These are phyloP conservation scores for Ramalina peruviana DNA, from an alignment of 495 filamentous ascomycete genomes.

Conservation along the genomic window DNA sequence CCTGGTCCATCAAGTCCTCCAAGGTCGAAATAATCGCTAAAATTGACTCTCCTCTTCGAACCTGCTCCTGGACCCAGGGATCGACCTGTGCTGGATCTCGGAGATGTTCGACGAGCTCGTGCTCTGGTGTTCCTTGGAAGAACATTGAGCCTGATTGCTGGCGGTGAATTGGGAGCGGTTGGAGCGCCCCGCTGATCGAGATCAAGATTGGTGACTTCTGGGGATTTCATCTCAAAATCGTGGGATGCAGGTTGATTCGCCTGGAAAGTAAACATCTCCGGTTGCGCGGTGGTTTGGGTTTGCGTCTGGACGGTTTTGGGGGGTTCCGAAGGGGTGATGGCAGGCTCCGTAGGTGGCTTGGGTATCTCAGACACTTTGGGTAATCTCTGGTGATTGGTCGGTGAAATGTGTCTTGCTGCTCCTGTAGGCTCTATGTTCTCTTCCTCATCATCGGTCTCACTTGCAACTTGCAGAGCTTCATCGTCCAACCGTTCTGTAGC, in stretches of 20 bases:
- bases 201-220: conserved; percentile 24
- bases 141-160: conserved; percentile 37
- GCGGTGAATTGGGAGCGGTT: conserved; percentile 16
- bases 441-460: conserved; percentile 65
- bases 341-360: conserved; percentile 23
- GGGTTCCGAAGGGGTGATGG: conserved; percentile 32
- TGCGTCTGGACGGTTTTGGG: conserved; percentile 21
- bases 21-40: conserved; percentile 76
- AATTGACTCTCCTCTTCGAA: conserved; percentile 63
- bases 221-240: conserved; percentile 48
- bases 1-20: conserved; percentile 51
- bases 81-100: conserved; percentile 28
- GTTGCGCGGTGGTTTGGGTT: conserved; percentile 16
- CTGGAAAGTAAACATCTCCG: conserved; percentile 56
- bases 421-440: conserved; percentile 45
- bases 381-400: conserved; percentile 41
- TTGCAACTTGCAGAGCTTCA: conserved; percentile 26
- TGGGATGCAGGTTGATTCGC: conserved; percentile 54
- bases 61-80: conserved; percentile 46
- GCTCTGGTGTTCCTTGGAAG: conserved; percentile 37
- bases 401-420: conserved; percentile 44
- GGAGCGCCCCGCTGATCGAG: conserved; percentile 12
- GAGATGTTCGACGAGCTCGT: conserved; percentile 32
- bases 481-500: conserved; percentile 64
- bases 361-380: conserved; percentile 23